Evolutionary conservation across 2,329 filamentous ascomycete species (phyloP).

Genomic region (Fusarium buxicola): DNA sequence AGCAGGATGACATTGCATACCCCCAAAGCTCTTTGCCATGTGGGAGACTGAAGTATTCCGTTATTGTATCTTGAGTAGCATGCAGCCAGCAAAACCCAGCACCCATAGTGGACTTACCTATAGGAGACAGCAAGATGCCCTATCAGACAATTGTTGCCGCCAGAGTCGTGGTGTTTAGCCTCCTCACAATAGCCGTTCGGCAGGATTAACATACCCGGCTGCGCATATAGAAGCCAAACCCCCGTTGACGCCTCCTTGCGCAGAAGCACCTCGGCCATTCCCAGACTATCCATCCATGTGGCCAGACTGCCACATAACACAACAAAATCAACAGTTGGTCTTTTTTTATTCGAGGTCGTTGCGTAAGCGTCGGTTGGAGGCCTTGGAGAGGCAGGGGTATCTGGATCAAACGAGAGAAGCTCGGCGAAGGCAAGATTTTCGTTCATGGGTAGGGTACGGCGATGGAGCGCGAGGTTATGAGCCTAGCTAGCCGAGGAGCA

Average conservation of each 20-base stretch:
- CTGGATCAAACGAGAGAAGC: not conserved
- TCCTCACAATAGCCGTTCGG: not conserved
- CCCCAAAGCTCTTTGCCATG: too few relatives aligned
- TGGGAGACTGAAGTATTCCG: too few relatives aligned
- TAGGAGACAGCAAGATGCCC: too few relatives aligned
- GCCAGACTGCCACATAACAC: not conserved
- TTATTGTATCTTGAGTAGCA: too few relatives aligned
- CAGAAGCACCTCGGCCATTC: not conserved
- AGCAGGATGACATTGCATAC: too few relatives aligned
- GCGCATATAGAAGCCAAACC: not conserved
- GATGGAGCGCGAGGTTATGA: slow-evolving; percentile 9
- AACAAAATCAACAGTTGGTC: slow-evolving; percentile 2
- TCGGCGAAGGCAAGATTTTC: not conserved
- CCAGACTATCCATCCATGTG: slow-evolving; percentile 7
- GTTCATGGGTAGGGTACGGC: not conserved
- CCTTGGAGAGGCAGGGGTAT: slow-evolving; percentile 1
- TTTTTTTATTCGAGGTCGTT: not conserved
- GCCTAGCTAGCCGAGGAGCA: slow-evolving; percentile 2
- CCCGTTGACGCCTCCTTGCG: not conserved
- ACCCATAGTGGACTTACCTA: too few relatives aligned
- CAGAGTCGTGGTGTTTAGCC: not conserved
- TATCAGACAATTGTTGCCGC: not conserved
- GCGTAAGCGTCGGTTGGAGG: slow-evolving; percentile 1
- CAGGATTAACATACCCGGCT: not conserved
- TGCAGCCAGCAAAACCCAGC: too few relatives aligned